Base-by-base conservation (phyloP, 768 basidiomycete species). In the Mycena epipterygia region DNA sequence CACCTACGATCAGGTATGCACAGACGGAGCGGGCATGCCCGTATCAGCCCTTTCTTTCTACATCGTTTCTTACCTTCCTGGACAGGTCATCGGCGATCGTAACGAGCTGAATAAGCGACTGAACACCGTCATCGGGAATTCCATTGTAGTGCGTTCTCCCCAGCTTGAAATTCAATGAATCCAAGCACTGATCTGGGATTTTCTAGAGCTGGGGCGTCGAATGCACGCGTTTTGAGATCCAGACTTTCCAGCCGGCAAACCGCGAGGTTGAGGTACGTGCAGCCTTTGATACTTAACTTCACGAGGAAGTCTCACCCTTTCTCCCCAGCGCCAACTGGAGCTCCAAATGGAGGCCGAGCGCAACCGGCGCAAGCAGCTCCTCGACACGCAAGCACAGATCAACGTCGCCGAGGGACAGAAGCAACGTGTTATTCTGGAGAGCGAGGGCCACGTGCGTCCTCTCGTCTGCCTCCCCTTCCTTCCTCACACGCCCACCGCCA, bases 271-370 rank as follows among this genome's bases (percentile, higher is more conserved):
- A 89, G 81, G 86, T 87, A 55, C 25, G 78, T 69, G 4, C n/a
- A n/a, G n/a, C n/a, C 7, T 35, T 19, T 51, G 35, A 41, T n/a
- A 39, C 32, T 23, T 23, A 29, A 30, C 39, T 21, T 48, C 19
- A 23, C 9, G 41, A 29, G 27, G 58, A n/a, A 25, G 25, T 41
- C 57, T 49, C 57, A 49, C 32, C 29, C 30, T 48, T 33, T 13
- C 25, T 46, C 17, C 37, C 5, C 63, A 87, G 87, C 83, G 87
- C n/a, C 88, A 89, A 84, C 83, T 89, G 2, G 88, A 89, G 69
- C 81, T 89, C 14, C 87, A 89, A 75, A 89, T 89, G 88, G 87
- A 88, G 75, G 89, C 88, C 0, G 89, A 89, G 70, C 77, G 89
- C 35, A 87, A 89, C 69, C 75, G 89, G 23, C 80, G 89, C 35